phyloP scores from a whole-genome alignment of 345 rosid genomes.

The Anastatica hierochuntica region DNA sequence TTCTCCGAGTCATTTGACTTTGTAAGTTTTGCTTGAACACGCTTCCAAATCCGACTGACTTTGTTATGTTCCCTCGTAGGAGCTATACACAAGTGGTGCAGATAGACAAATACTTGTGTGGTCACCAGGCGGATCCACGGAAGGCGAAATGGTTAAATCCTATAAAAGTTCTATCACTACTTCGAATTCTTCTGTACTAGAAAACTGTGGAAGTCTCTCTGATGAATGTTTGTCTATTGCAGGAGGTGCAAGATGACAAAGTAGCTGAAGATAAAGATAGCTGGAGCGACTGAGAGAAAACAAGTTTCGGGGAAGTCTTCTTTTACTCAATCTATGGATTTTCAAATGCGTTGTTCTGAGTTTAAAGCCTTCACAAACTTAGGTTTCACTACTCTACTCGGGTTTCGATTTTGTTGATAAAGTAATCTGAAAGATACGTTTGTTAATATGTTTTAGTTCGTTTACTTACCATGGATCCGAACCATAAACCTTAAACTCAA shows the following conservation, averaged over 20 bases:
- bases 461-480: too few relatives aligned
- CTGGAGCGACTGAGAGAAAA: conserved; percentile 47
- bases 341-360: background rate
- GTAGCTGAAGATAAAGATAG: conserved; percentile 47
- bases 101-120: conserved; percentile 86
- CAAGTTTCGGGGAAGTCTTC: background rate
- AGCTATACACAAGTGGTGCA: conserved; percentile 70
- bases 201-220: background rate
- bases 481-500: too few relatives aligned
- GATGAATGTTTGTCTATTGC: background rate
- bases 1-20: background rate
- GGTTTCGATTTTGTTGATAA: too few relatives aligned
- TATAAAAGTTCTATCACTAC: background rate
- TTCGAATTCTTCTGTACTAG: background rate
- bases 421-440: too few relatives aligned
- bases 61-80: conserved; percentile 33
- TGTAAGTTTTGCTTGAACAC: background rate
- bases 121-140: conserved; percentile 47
- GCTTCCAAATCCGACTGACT: background rate
- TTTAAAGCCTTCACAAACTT: background rate
- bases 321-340: background rate
- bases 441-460: too few relatives aligned
- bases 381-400: background rate
- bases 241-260: conserved; percentile 35
- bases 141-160: conserved; percentile 30